Percentiles rank a stretch among this genome's conserved stretches.
phyloP scores from a whole-genome alignment of 768 basidiomycete genomes.

The Suillus clintonianus region DNA sequence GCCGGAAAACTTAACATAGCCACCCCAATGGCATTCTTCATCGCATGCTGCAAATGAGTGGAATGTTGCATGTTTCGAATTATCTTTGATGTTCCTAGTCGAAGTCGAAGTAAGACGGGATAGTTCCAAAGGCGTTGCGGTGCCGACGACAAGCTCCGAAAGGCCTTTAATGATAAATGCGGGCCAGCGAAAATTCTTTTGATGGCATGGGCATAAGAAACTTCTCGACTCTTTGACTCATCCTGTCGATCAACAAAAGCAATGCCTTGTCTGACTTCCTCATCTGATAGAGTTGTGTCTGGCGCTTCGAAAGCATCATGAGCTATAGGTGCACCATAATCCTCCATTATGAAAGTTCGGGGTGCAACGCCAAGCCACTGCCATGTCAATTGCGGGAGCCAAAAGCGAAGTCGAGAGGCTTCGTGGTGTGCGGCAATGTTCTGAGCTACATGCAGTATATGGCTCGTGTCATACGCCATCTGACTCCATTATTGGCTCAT shows the following conservation, averaged over 20 bases:
- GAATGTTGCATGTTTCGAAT: slow-evolving; percentile 38
- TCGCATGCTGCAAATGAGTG: slow-evolving; percentile 44
- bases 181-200: background rate
- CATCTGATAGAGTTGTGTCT: slow-evolving; percentile 26
- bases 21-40: slow-evolving; percentile 48
- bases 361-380: slow-evolving; percentile 47
- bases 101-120: slow-evolving; percentile 25
- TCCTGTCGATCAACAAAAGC: slow-evolving; percentile 9
- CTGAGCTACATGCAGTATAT: slow-evolving; percentile 36
- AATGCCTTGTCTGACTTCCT: slow-evolving; percentile 36
- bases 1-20: slow-evolving; percentile 43
- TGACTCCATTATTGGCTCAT: slow-evolving; percentile 12
- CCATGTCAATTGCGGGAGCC: slow-evolving; percentile 41
- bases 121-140: slow-evolving; percentile 25
- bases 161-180: background rate
- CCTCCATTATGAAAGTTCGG: slow-evolving; percentile 30
- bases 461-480: slow-evolving; percentile 45
- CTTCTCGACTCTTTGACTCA: background rate
- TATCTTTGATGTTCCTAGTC: slow-evolving; percentile 35
- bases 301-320: slow-evolving; percentile 12
- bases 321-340: slow-evolving; percentile 12
- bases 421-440: slow-evolving; percentile 33
- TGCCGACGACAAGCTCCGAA: slow-evolving; percentile 5
- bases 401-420: slow-evolving; percentile 34
- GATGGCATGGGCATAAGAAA: background rate